Base-by-base conservation (phyloP, 140 eudicot species). In the Senecio squalidus region DNA sequence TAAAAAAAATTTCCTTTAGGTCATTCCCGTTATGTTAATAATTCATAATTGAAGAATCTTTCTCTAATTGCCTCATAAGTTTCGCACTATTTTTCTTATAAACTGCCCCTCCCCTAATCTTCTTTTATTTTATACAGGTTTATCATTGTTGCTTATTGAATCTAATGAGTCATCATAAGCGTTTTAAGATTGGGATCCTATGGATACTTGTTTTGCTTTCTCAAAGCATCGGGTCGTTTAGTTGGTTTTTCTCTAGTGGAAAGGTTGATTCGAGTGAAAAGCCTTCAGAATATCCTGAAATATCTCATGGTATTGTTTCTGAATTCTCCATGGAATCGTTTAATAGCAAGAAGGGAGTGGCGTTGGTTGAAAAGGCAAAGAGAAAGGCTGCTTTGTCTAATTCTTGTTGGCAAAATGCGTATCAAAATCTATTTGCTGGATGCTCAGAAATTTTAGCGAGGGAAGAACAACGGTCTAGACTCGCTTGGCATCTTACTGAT, bases 401-500 rank as follows among this genome's bases (percentile, higher is more conserved):
- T 75, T 82, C 88, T 15, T 90, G 97, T 71, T 80, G 89, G 97
- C 83, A 74, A 64, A 74, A 56, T 23, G 94, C 95, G 0, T 90
- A 80, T 69, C 76, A 66, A 26, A 72, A 76, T 34, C 50, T 90
- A 21, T 78, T 83, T 56, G 73, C 85, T 28, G 81, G 90, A 44
- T 90, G 97, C 36, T 70, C 97, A 15, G 75, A 80, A 73, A 83
- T 80, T 38, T 74, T 90, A 50, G 97, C 95, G 3, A 82, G 26
- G 17, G 85, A 86, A 55, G 95, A 90, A 60, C 65, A 59, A 26
- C 80, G 85, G 65, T 64, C 81, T 9, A 68, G 94, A 48, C 64
- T 90, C 10, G 95, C 97, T 31, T 90, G 97, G 95, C 74, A 80
- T 76, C 90, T 90, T 13, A 80, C 76, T 36, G 94, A 82, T 64